Evolutionary conservation across 805 yeast genomes (phyloP), one percentile per base, ranked within the genome.

Genomic region (Lipomyces mesembrius): DNA sequence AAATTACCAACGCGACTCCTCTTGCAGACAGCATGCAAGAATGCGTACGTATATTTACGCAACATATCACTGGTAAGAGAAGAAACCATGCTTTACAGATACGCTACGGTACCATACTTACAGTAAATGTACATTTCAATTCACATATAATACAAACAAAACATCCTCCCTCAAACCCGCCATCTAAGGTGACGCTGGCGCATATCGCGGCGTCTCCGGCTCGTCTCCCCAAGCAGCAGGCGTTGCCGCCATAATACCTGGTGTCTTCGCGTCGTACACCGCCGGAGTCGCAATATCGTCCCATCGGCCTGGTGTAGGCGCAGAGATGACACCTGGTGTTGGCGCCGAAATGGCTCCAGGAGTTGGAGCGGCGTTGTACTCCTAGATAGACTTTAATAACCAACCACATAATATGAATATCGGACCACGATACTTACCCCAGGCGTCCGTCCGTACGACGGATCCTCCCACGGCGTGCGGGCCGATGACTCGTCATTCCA

Each of bases 301-400:
- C 77, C 77, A 68, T 27, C 51, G 53, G 5, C 74, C 72, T 2
- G 82, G 81, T 1, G 81, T 78, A 2, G 79, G 75, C 2, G 80
- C 77, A 0, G 74, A 76, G 12, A 79, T 77, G 1, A 78, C 78
- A 34, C 79, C 82, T 12, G 77, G 80, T 57, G 82, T 80, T 74
- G 83, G 81, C 2, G 84, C 81, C 20, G 80, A 77, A n/a, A 74
- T 68, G 1, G 74, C 69, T 46, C 74, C 77, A 3, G 72, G 74
- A 65, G 77, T 77, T 75, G 80, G 79, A 14, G 83, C 79, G 27
- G 80, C 77, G 54, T 74, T 74, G 20, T 43, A 43, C 3, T n/a
- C 49, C 49, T 43, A 43, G 20, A 17, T 43, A 17, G n/a, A 17
- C 49, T 7, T 43, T 17, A 43, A n/a, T 7, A n/a, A 14, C 29